A percentile compares a stretch with the other conserved stretches of the same genome.
phyloP scores from a whole-genome alignment of 768 basidiomycete genomes.

The Cyclocybe aegerita region DNA sequence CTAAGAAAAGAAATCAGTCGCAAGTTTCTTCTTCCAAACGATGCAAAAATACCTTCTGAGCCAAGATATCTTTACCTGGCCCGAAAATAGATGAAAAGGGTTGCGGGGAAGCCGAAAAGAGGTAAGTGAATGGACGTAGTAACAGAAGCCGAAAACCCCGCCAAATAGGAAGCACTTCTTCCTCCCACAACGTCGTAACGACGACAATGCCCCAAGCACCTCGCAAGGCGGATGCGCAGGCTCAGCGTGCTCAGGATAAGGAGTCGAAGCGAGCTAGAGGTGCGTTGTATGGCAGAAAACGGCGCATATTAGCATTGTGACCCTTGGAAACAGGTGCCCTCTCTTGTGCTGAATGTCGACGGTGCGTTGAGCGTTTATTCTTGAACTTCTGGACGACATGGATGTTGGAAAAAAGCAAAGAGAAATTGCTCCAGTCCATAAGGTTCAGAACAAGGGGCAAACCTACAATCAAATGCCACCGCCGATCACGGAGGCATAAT shows the following conservation, averaged over 20 bases:
- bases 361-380: slow-evolving; percentile 32
- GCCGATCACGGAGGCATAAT: slow-evolving; percentile 9
- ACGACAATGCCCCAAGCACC: slow-evolving; percentile 48
- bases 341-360: slow-evolving; percentile 64
- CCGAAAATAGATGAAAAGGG: no score
- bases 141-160: no score
- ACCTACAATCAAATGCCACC: neutral
- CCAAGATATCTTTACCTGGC: no score
- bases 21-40: no score
- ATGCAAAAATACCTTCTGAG: no score
- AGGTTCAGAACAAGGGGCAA: no score
- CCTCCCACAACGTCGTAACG: slow-evolving; percentile 5
- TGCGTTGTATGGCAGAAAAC: slow-evolving; percentile 10
- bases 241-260: slow-evolving; percentile 58
- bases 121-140: no score
- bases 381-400: no score
- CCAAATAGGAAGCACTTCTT: neutral
- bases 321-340: slow-evolving; percentile 36
- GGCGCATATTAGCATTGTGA: neutral
- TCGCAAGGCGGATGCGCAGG: slow-evolving; percentile 39
- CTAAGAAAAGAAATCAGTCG: no score
- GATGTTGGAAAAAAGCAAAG: no score
- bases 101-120: no score
- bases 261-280: slow-evolving; percentile 66
- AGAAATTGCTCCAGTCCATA: no score